Base-by-base conservation (phyloP, 768 basidiomycete species). In the Lactarius indigo region DNA sequence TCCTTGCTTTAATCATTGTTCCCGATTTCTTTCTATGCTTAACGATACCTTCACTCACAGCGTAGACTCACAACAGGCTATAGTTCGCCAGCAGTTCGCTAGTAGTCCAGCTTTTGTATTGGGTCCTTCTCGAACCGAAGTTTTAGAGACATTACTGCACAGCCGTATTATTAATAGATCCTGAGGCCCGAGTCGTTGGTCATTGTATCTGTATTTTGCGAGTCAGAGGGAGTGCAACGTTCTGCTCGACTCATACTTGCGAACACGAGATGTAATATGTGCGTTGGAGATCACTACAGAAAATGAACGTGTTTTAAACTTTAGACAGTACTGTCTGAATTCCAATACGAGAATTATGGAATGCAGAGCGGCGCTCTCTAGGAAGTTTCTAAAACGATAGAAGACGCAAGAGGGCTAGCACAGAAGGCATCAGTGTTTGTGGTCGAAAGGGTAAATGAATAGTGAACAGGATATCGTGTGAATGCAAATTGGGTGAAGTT, bases 191-290 rank as follows among this genome's bases (percentile, higher is more conserved):
- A 50, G 47, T 4, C 47, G 13, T 23, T 12, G 44, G 7, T 12
- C n/a, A 12, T 50, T 50, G 23, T 26, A 50, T 23, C n/a, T 47
- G 47, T 50, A 5, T 12, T 5, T 23, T 12, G n/a, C n/a, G 12
- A 12, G 44, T 47, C n/a, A 20, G 20, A 23, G 44, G n/a, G 20
- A 23, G 20, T 47, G n/a, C 9, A 10, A 23, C n/a, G 10, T 82
- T 68, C 84, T 81, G 81, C 47, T 60, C 41, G 74, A 77, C 1
- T 55, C 64, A 20, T 83, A 81, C 79, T 70, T 83, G 61, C 57
- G 72, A 17, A 64, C 61, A 12, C 73, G 82, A 30, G 81, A 83
- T 10, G 23, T 5, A 17, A 60, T 59, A 17, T 30, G 35, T 37
- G 37, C n/a, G 30, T 17, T 28, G 28, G 28, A 18, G 55, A 33